These are phyloP conservation scores for Phytophthora brassicae DNA, from an alignment of 352 stramenopile genomes.

Conservation along the genomic window DNA sequence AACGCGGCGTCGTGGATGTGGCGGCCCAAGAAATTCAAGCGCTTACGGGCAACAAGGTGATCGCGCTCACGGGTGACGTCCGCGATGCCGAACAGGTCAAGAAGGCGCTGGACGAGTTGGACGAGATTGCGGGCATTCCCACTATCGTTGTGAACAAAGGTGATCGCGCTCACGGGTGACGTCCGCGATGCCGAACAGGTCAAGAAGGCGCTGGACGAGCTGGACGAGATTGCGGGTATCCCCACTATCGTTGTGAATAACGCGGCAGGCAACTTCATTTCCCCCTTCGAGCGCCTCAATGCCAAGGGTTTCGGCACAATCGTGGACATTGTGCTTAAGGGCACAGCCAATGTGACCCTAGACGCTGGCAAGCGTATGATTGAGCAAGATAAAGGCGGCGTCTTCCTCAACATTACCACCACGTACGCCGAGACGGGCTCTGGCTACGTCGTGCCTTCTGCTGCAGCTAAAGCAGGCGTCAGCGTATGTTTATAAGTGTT, in stretches of 20 bases:
- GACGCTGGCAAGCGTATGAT: constrained; percentile 84
- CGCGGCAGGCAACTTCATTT: constrained; percentile 95
- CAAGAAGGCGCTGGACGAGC: constrained; percentile 78
- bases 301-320: constrained; percentile 96
- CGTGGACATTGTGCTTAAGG: constrained; percentile 94
- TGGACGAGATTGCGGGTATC: constrained; percentile 61
- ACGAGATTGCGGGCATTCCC: constrained; percentile 56
- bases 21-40: constrained; percentile 74
- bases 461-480: constrained; percentile 95
- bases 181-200: constrained; percentile 90
- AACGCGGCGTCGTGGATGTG: constrained; percentile 90
- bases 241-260: constrained; percentile 85
- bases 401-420: constrained; percentile 97
- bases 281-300: constrained; percentile 88
- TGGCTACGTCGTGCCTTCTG: constrained; percentile 94
- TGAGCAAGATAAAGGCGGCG: constrained; percentile 63
- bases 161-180: too few species aligned
- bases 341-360: constrained; percentile 82
- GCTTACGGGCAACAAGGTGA: constrained; percentile 59
- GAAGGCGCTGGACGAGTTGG: constrained; percentile 77
- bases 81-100: constrained; percentile 88
- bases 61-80: constrained; percentile 87
- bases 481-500: constrained; percentile 38
- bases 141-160: constrained; percentile 87
- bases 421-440: constrained; percentile 94